Base-by-base conservation (phyloP, 73 alveolate species). In the Tetrahymena malaccensis region DNA sequence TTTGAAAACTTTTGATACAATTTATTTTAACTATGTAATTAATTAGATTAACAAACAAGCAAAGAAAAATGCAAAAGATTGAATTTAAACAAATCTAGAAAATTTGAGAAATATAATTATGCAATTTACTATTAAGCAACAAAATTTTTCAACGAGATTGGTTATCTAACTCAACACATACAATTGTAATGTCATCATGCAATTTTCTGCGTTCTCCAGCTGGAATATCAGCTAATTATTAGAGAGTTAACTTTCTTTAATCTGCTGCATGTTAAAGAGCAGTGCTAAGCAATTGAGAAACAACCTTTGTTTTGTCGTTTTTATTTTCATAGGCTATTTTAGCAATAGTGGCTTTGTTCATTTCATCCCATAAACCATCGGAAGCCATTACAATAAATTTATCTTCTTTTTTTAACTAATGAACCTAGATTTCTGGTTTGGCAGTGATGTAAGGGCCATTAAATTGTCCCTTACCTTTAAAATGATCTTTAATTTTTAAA, bases 351-450 rank as follows among this genome's bases (percentile, higher is more conserved):
- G 96, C 96, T 43, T 98, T 96, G 17, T 96, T 95, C 93, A 98
- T 43, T 95, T 98, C 98, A 97, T 98, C 99, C 99, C 99, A 98
- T 33, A 98, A 93, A 15, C 99, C 99, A 96, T 98, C 99, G 35
- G 98, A 95, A 0, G 98, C 99, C 89, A 98, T 93, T 31, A 98
- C 96, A 43, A 98, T 70, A 96, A 84, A 98, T 94, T 98, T 97
- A 97, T 98, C 99, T 40, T 97, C 96, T 37, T 95, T 85, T 35
- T 98, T 93, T 84, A 98, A 93, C 55, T 98, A 97, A 57, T 95
- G 95, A 43, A 96, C 94, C 93, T 96, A 12, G 21, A 98, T 94
- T 83, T 98, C 99, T 34, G 99, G 99, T 19, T 89, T 94, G 57
- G 96, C 96, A 43, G 97, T 94, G 38, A 98, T 97, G 85, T 96